Percentiles rank a stretch among this genome's conserved stretches.
phyloP scores from a whole-genome alignment of 2,329 filamentous ascomycete species.

The Penicillium sp. region DNA sequence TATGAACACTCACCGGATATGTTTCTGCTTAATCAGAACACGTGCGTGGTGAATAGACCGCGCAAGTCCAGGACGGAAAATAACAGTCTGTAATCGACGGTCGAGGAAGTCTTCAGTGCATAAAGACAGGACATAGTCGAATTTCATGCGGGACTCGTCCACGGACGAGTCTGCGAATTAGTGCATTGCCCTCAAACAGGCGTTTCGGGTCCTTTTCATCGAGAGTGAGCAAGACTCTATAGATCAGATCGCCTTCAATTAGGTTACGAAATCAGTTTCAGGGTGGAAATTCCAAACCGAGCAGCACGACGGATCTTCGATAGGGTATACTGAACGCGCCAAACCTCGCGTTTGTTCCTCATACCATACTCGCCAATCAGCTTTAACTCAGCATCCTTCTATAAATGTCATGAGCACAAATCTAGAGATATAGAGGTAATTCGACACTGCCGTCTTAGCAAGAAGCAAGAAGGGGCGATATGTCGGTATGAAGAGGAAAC shows the following conservation, averaged over 20 bases:
- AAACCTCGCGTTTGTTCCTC: constrained; percentile 6
- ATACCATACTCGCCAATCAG: constrained; percentile 6
- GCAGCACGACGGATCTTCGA: constrained; percentile 8
- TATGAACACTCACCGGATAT: neutral
- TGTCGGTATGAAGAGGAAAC: neutral
- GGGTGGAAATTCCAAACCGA: constrained; percentile 8
- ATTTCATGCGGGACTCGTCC: neutral
- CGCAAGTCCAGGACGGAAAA: constrained; percentile 5
- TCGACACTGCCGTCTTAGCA: too few species aligned
- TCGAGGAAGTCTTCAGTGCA: constrained; percentile 6
- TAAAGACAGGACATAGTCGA: constrained; percentile 1
- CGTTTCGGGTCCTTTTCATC: constrained; percentile 8
- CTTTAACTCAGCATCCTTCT: constrained; percentile 3
- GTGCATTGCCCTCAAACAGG: constrained; percentile 5
- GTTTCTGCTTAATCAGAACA: constrained; percentile 1
- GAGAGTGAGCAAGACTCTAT: constrained; percentile 6
- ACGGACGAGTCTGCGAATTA: constrained; percentile 7
- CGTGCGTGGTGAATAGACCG: constrained; percentile 8
- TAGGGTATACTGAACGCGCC: constrained; percentile 6
- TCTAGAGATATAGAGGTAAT: neutral
- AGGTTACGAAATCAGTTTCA: too few species aligned
- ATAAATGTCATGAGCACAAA: neutral
- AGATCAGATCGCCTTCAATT: neutral
- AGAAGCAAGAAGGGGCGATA: neutral
- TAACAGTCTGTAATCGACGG: constrained; percentile 5